Conservation (phyloP, 805 yeast genomes). For the Grigorovia transvaalensis region DNA sequence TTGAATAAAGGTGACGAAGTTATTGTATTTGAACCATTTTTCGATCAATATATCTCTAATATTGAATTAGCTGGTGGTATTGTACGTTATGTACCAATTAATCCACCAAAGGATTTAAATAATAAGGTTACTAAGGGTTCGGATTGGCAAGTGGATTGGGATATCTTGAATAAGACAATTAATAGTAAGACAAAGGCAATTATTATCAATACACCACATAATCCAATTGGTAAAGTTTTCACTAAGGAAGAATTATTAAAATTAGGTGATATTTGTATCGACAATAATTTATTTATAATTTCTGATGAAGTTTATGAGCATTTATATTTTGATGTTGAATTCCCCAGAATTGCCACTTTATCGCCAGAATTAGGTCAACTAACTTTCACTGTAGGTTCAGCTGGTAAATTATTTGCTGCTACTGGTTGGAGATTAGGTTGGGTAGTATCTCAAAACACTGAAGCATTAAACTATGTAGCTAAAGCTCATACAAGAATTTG, state of each 20-base stretch:
- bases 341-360: conserved; percentile 77
- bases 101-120: conserved; percentile 68
- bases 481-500: conserved; percentile 93
- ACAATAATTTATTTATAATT: conserved; percentile 70
- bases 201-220: conserved; percentile 88
- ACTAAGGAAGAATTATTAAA: conserved; percentile 59
- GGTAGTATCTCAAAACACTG: conserved; percentile 73
- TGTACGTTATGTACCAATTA: conserved; percentile 75
- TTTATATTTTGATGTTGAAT: conserved; percentile 54
- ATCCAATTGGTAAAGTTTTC: conserved; percentile 90
- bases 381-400: conserved; percentile 89
- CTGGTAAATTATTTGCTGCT: conserved; percentile 97
- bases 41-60: conserved; percentile 92
- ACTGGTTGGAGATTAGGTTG: conserved; percentile 99
- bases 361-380: conserved; percentile 68
- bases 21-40: conserved; percentile 92
- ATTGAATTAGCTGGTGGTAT: conserved; percentile 90
- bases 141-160: conserved; percentile 83
- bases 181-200: conserved; percentile 72
- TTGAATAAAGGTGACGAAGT: conserved; percentile 86
- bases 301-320: conserved; percentile 96
- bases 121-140: conserved; percentile 57
- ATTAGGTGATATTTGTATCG: conserved; percentile 76
- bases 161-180: conserved; percentile 62
- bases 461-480: conserved; percentile 66